Base-by-base conservation (phyloP, 2,329 filamentous ascomycete genomes). In the Fusarium domesticum region DNA sequence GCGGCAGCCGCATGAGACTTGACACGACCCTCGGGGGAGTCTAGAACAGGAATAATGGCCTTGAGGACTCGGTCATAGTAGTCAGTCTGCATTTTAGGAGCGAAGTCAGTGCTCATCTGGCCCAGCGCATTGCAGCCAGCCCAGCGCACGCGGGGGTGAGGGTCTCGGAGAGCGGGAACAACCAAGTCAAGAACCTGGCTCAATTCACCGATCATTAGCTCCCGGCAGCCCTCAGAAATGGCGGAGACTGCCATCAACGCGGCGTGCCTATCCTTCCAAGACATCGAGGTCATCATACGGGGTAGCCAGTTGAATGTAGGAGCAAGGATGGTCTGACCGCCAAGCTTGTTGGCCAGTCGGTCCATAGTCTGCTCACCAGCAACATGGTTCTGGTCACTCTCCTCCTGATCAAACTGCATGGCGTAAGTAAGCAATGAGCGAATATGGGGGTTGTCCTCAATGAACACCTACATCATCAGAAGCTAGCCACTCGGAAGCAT, bases 51-150 rank as follows among this genome's bases (percentile, higher is more conserved):
- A 42, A 98, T 90, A 43, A 98, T 93, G 56, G 89, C 89, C 57
- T 84, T 89, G 39, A 98, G 78, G 14, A 98, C 88, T 35, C 84
- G 77, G 53, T 88, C 81, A 67, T 96, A 93, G 68, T 95, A 95
- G 60, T 96, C 93, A 56, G 89, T 87, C 69, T 98, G 93, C 92
- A 98, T 97, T 10, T 87, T 95, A 11, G 91, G 91, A 11, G 95
- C 92, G 67, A 98, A 98, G 64, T 98, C 93, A 23, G 93, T 98
- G 72, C 92, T 97, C 93, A 98, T 98, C 69, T 98, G 93, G 19
- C 93, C 93, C n/a, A 98, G 79, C 33, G 93, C 93, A 64, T 98
- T 97, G 74, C 93, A 98, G 25, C 91, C 93, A 40, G 93, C 93
- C 84, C 95, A 98, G 60, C 92, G 85, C 43, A 98, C 93, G 63